These are phyloP conservation scores for Aureobasidium sp. DNA, from an alignment of 2,329 filamentous ascomycete genomes.

Conservation along the genomic window DNA sequence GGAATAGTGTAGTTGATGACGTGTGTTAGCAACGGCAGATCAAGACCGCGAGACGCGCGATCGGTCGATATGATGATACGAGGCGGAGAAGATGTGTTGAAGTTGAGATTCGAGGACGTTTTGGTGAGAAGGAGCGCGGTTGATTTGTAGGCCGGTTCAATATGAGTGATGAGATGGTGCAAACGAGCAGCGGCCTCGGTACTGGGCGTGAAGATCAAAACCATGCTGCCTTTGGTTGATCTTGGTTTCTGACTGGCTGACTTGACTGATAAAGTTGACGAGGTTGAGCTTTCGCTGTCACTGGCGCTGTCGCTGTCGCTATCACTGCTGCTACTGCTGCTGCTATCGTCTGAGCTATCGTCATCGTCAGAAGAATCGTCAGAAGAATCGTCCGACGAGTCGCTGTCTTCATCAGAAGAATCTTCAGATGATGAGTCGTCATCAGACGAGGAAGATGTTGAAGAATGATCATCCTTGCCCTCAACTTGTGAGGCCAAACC, in stretches of 20 bases:
- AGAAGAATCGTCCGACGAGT: slow-evolving; percentile 15
- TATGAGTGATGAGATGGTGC: slow-evolving; percentile 59
- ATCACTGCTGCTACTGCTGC: neutral
- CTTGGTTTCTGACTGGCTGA: neutral
- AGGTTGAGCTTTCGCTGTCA: slow-evolving; percentile 12
- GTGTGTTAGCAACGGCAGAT: slow-evolving; percentile 64
- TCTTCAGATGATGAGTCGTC: slow-evolving; percentile 30
- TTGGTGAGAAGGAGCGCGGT: slow-evolving; percentile 49
- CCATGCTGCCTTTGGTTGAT: neutral
- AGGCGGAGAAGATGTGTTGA: slow-evolving; percentile 37
- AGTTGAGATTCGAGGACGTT: slow-evolving; percentile 57
- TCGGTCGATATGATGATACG: slow-evolving; percentile 79
- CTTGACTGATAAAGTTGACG: neutral
- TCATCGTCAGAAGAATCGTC: slow-evolving; percentile 26
- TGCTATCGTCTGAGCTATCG: neutral
- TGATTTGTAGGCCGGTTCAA: slow-evolving; percentile 26
- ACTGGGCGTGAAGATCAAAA: slow-evolving; percentile 80
- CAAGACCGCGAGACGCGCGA: slow-evolving; percentile 84
- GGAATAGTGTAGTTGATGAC: slow-evolving; percentile 95
- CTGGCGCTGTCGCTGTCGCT: slow-evolving; percentile 4
- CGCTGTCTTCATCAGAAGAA: slow-evolving; percentile 14
- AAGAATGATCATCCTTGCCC: neutral
- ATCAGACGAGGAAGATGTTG: slow-evolving; percentile 12
- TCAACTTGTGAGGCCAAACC: neutral
- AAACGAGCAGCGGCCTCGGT: slow-evolving; percentile 84